Evolutionary conservation across 2,329 filamentous ascomycete genomes (phyloP).

Genomic region (Magnaporthiopsis rhizophila): DNA sequence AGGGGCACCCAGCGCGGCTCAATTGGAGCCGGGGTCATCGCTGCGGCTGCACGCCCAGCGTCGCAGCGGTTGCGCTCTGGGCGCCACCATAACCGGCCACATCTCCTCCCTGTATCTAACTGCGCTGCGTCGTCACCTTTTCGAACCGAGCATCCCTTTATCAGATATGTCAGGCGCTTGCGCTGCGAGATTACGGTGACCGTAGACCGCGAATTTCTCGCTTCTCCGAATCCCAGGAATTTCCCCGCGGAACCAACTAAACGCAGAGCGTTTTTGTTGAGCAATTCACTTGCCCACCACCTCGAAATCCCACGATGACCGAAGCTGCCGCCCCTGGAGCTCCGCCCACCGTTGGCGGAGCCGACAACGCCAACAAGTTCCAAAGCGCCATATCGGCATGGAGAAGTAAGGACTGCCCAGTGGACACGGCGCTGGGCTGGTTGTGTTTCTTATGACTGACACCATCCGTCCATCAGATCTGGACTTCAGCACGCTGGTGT

Average conservation of each 20-base stretch:
- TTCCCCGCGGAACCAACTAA: neutral
- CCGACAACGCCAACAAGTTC: conserved; percentile 73
- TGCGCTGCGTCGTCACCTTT: neutral
- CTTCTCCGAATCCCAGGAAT: neutral
- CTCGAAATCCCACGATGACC: conserved; percentile 15
- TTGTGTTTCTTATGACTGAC: conserved; percentile 4
- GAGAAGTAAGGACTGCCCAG: conserved; percentile 58
- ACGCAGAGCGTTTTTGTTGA: neutral
- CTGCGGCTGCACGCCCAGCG: neutral
- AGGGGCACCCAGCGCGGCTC: neutral
- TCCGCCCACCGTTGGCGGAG: conserved; percentile 3
- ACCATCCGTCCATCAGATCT: conserved; percentile 50
- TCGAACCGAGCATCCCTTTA: neutral
- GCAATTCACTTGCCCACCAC: neutral
- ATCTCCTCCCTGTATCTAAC: neutral
- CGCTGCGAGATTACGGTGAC: neutral
- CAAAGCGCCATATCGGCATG: conserved; percentile 93
- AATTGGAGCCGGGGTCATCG: neutral
- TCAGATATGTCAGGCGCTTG: neutral
- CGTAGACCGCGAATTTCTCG: neutral
- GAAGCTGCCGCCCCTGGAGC: conserved; percentile 14
- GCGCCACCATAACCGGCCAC: neutral
- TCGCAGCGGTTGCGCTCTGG: neutral
- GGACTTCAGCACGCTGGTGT: conserved; percentile 75
- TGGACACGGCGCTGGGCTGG: neutral